Percentiles rank a stretch among this genome's conserved stretches.
These are phyloP conservation scores for Kwoniella bestiolae DNA, from an alignment of 768 basidiomycete genomes.

Conservation along the genomic window DNA sequence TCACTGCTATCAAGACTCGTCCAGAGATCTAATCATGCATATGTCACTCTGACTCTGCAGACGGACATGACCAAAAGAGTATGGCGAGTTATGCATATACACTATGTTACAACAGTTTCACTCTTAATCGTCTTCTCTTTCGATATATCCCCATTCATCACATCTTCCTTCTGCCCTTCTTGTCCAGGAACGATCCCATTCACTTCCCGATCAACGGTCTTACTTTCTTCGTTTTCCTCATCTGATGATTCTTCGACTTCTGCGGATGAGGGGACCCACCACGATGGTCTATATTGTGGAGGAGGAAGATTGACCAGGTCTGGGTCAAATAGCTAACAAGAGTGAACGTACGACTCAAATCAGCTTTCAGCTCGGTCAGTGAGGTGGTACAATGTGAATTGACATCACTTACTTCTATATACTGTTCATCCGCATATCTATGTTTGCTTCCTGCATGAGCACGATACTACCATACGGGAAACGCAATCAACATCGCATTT, in stretches of 20 bases:
- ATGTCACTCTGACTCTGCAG: no score
- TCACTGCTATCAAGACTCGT: no score
- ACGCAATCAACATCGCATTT: not conserved
- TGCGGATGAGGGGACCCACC: slow-evolving; percentile 29
- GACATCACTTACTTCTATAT: slow-evolving; percentile 48
- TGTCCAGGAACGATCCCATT: slow-evolving; percentile 23
- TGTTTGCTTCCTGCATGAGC: slow-evolving; percentile 52
- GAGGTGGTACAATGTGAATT: not conserved
- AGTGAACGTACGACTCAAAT: no score
- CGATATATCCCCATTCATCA: not conserved
- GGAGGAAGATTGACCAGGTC: slow-evolving; percentile 52
- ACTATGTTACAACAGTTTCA: slow-evolving; percentile 5
- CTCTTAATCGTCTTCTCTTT: no score
- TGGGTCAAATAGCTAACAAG: slow-evolving; percentile 53
- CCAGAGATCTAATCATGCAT: no score
- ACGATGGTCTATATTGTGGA: slow-evolving; percentile 23
- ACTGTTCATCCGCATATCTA: slow-evolving; percentile 53
- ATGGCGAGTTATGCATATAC: not conserved
- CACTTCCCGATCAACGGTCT: slow-evolving; percentile 6
- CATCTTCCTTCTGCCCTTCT: slow-evolving; percentile 17
- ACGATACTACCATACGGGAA: slow-evolving; percentile 40
- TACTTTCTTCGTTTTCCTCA: slow-evolving; percentile 10
- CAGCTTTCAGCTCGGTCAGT: not conserved
- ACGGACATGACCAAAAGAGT: not conserved
- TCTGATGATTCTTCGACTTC: slow-evolving; percentile 27